Evolutionary conservation across 2,329 filamentous ascomycete species (phyloP), one percentile per base, ranked within the genome.

Genomic region (Calonectria multiphialidica): DNA sequence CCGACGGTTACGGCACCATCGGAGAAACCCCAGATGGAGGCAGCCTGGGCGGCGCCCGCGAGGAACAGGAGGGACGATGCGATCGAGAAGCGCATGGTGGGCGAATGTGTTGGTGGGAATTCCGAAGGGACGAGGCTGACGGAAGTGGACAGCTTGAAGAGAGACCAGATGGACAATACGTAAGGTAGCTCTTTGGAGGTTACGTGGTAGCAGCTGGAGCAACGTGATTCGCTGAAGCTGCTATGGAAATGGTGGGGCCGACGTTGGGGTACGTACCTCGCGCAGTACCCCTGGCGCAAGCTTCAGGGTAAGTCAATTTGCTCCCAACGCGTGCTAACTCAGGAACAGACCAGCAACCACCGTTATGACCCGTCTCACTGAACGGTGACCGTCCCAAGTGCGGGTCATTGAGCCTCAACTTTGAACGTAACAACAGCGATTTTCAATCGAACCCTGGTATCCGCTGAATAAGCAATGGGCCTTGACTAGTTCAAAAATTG

Each of bases 11-110:
- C 87, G 73, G 89, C 91, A 75, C 89, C 94, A 84, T 95, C 93
- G 75, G 93, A 89, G 79, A 96, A 96, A 68, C 88, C 88, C 94
- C 94, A 96, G 25, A 90, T 89, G 35, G 89, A 87, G 68, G 88
- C 87, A 40, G 89, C 89, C 76, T 86, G 85, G 66, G 85, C 88
- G 74, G 85, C 86, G 70, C 87, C 86, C 62, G 87, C 86, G 70
- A 89, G 86, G 73, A 88, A 83, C 50, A 91, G 82, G 75, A 84
- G 76, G 44, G 83, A 81, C 64, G 84, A 82, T 73, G 81, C 80
- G 73, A 83, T 78, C 49, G 79, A 80, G 78, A 85, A 80, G 73
- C 83, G 83, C 84, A 86, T 86, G 69, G 71, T 82, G 62, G 67
- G 66, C 53, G 75, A 66, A 64, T 65, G 70, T 77, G 69, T 73